Evolutionary conservation across 306 rosid genomes (phyloP), one percentile per base, ranked within the genome.

Genomic region (Vachellia collinsii): DNA sequence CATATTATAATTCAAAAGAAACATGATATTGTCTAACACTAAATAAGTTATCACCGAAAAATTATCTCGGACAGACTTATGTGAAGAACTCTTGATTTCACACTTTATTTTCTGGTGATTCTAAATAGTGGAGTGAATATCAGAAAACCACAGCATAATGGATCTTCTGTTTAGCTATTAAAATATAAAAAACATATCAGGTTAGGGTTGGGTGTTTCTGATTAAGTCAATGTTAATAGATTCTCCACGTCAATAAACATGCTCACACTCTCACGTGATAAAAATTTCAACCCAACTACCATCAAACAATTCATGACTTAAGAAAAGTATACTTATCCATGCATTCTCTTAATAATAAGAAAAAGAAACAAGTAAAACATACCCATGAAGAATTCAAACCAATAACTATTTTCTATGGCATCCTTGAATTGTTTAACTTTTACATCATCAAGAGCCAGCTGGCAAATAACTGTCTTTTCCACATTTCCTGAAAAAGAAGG

Each of bases 311-410:
- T 65, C 36, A 68, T 38, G 47, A 74, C 51, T 77, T 19, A 14
- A 47, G 37, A 81, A 17, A 80, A 82, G 70, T 63, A 25, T 73
- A 47, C 25, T 34, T 36, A 44, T 77, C 48, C 36, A 59, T 48
- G 41, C 37, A 53, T 67, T 84, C 64, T 29, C 53, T 20, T 51
- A 54, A 71, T 59, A 67, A 39, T 23, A 68, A n/a, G 38, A 11
- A 67, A 62, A 64, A 78, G 47, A 80, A 61, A 68, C 70, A 71
- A 38, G 77, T 22, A 76, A 53, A 79, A 86, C 98, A 78, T 93
- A 95, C 99, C 99, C 91, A 95, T 87, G 86, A 95, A 95, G 85
- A 95, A 95, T 85, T 95, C 99, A 82, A 95, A 86, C 99, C 98
- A 95, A 87, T 95, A 93, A 78, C 87, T 91, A 75, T 84, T 95